A percentile compares a stretch with the other conserved stretches of the same genome.
phyloP scores from a whole-genome alignment of 805 yeast genomes.

The Candida alai region DNA sequence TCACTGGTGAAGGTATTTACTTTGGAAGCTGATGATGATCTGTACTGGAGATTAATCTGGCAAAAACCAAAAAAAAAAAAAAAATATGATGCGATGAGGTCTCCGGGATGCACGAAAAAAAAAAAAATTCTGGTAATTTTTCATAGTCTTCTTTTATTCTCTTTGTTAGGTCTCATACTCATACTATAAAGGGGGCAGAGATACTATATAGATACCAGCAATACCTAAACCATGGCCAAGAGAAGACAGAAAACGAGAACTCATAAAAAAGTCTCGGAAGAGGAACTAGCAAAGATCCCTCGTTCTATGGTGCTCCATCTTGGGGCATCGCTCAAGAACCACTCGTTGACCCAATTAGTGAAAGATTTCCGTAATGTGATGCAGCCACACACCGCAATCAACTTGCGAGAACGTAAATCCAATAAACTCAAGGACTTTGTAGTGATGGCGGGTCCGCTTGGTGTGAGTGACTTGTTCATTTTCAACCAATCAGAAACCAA shows the following conservation, averaged over 20 bases:
- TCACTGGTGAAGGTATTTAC: too few species aligned
- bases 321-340: slow-evolving; percentile 74
- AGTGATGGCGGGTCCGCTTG: slow-evolving; percentile 98
- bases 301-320: slow-evolving; percentile 91
- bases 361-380: slow-evolving; percentile 82
- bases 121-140: too few species aligned
- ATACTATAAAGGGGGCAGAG: too few species aligned
- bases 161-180: too few species aligned
- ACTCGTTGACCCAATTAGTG: slow-evolving; percentile 79
- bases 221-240: slow-evolving; percentile 29
- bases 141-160: background rate
- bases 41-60: too few species aligned
- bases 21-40: too few species aligned
- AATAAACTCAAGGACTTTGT: slow-evolving; percentile 87
- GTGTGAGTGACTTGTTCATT: slow-evolving; percentile 82
- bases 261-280: slow-evolving; percentile 63
- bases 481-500: slow-evolving; percentile 76
- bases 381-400: slow-evolving; percentile 96
- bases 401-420: slow-evolving; percentile 77
- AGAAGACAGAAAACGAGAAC: slow-evolving; percentile 76
- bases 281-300: slow-evolving; percentile 71
- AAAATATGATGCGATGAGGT: slow-evolving; percentile 1
- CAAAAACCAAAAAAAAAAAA: background rate
- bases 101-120: too few species aligned
- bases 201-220: background rate